Conservation (phyloP, 129 eudicot genomes). For the Tagetes patula region DNA sequence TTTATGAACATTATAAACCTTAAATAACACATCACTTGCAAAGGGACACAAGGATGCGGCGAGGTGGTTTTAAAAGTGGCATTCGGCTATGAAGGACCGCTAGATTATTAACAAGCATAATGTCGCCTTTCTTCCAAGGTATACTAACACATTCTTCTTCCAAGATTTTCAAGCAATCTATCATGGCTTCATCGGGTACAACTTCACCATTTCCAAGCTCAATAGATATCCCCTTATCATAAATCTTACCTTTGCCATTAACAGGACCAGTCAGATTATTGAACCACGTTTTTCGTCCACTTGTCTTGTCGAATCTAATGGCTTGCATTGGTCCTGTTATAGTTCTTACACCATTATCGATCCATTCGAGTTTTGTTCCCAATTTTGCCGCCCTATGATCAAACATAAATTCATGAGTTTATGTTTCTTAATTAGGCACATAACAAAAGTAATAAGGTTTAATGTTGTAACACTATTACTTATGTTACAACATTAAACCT, state of each 20-base stretch:
- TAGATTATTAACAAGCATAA: constrained; percentile 4
- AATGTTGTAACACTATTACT: not conserved
- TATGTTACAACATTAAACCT: too few relatives aligned
- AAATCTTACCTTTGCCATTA: not conserved
- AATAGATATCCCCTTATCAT: constrained; percentile 23
- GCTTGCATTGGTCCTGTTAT: constrained; percentile 29
- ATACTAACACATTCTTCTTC: constrained; percentile 28
- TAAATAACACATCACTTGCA: constrained; percentile 10
- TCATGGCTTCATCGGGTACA: constrained; percentile 13
- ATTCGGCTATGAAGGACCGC: constrained; percentile 13
- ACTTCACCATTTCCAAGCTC: constrained; percentile 11
- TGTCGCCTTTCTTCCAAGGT: constrained; percentile 25
- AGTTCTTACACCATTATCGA: constrained; percentile 25
- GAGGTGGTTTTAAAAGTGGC: constrained; percentile 28
- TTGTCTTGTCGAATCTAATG: constrained; percentile 13
- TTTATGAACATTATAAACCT: too few relatives aligned
- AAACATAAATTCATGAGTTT: not conserved
- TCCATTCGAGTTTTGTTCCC: constrained; percentile 31
- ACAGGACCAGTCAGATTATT: constrained; percentile 24
- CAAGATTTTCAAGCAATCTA: constrained; percentile 22
- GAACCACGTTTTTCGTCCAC: constrained; percentile 28
- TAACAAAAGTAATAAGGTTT: not conserved
- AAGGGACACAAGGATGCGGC: constrained; percentile 23
- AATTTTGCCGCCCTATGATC: constrained; percentile 23
- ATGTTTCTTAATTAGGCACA: not conserved